Evolutionary conservation across 2,329 filamentous ascomycete genomes (phyloP).

Genomic region (Fusarium sp.): DNA sequence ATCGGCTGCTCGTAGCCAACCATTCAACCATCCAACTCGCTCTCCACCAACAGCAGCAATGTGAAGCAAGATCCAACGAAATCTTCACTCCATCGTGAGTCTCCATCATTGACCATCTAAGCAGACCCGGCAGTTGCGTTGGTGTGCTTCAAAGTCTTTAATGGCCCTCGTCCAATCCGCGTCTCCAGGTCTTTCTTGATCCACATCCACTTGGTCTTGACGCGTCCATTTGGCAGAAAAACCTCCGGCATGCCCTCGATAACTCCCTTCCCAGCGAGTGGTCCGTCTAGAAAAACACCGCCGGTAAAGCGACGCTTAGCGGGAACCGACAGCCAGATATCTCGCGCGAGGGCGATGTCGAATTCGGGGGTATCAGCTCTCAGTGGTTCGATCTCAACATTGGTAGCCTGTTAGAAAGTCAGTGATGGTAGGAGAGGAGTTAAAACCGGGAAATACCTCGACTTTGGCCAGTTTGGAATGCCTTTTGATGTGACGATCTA

Average conservation of each 20-base stretch:
- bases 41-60: no score
- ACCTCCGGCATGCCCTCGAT: slow-evolving; percentile 8
- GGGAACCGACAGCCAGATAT: slow-evolving; percentile 28
- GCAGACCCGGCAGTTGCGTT: not conserved
- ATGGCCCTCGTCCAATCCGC: slow-evolving; percentile 2
- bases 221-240: slow-evolving; percentile 13
- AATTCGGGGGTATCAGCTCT: not conserved
- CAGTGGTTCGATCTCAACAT: not conserved
- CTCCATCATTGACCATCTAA: not conserved
- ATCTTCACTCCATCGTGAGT: not conserved
- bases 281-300: slow-evolving; percentile 12
- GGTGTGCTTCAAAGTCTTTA: not conserved
- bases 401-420: not conserved
- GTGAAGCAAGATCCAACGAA: no score
- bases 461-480: slow-evolving; percentile 22
- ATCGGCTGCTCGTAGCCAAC: no score
- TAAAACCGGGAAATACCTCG: not conserved
- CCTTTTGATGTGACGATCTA: slow-evolving; percentile 19
- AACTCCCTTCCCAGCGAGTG: slow-evolving; percentile 16
- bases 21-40: no score
- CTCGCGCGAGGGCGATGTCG: slow-evolving; percentile 7
- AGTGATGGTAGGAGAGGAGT: rapidly evolving
- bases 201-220: slow-evolving; percentile 19
- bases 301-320: slow-evolving; percentile 15
- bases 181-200: slow-evolving; percentile 13